Percentiles rank a stretch among this genome's conserved stretches.
phyloP scores from a whole-genome alignment of 2,329 filamentous ascomycete species.

The Exserohilum turcica region DNA sequence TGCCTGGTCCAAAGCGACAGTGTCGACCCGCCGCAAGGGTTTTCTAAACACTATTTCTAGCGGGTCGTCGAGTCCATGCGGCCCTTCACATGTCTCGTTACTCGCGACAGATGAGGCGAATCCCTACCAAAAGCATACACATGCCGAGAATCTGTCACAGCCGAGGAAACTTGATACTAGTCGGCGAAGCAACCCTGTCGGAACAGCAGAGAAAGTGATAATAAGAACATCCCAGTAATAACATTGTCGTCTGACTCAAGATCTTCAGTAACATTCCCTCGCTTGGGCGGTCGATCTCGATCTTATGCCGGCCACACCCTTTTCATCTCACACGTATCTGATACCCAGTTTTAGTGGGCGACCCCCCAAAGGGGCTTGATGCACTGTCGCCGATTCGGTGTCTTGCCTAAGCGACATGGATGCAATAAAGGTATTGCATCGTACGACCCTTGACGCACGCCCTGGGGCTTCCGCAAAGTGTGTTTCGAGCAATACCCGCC shows the following conservation, averaged over 20 bases:
- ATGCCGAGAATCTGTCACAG: constrained; percentile 5
- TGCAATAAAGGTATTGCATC: constrained; percentile 20
- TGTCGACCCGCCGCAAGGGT: not conserved
- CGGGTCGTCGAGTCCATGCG: constrained; percentile 1
- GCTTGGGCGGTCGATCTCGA: constrained; percentile 16
- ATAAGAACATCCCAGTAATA: constrained; percentile 10
- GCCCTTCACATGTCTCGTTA: constrained; percentile 6
- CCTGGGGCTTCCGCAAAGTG: constrained; percentile 8
- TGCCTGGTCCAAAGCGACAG: not conserved
- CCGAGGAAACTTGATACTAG: constrained; percentile 2
- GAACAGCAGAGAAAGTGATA: constrained; percentile 6
- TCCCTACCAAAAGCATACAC: constrained; percentile 9
- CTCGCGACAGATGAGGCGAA: constrained; percentile 6
- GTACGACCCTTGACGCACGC: constrained; percentile 20
- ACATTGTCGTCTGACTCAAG: constrained; percentile 8
- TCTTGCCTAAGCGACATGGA: constrained; percentile 24
- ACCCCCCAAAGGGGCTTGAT: constrained; percentile 17
- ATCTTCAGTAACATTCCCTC: constrained; percentile 8
- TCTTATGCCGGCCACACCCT: constrained; percentile 14
- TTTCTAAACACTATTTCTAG: constrained; percentile 3
- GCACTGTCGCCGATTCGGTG: constrained; percentile 8
- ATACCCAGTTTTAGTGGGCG: constrained; percentile 14
- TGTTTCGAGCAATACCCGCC: constrained; percentile 17
- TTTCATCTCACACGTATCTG: constrained; percentile 19
- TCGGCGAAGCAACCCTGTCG: constrained; percentile 4